phyloP scores from a whole-genome alignment of 257 asterid species.

The Salvia miltiorrhiza region DNA sequence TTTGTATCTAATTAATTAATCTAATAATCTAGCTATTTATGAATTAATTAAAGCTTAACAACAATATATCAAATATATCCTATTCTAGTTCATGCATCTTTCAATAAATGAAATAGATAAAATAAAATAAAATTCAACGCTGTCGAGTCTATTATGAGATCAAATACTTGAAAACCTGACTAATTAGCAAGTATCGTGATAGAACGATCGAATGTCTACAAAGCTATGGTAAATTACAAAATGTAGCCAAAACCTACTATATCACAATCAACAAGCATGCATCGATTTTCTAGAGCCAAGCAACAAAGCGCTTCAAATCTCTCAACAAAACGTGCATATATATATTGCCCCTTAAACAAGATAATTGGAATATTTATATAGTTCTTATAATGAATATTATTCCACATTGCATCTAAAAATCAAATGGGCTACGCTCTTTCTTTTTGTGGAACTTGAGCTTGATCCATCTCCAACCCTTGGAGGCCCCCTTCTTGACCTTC shows the following conservation, averaged over 20 bases:
- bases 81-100: too few species aligned
- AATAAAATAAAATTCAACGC: too few species aligned
- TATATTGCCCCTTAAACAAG: neutral
- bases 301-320: neutral
- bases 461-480: constrained; percentile 43
- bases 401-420: neutral
- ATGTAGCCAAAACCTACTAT: neutral
- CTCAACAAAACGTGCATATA: neutral
- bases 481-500: constrained; percentile 55
- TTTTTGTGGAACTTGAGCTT: constrained; percentile 38
- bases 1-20: too few species aligned
- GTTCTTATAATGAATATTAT: neutral
- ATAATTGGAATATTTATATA: neutral
- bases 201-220: neutral
- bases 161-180: too few species aligned
- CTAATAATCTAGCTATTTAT: too few species aligned
- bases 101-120: too few species aligned
- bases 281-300: neutral
- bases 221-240: neutral
- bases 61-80: too few species aligned
- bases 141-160: too few species aligned
- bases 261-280: neutral
- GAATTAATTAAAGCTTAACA: too few species aligned
- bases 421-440: constrained; percentile 6
- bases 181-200: neutral